Percentiles rank a stretch among this genome's conserved stretches.
Conservation (phyloP, 768 basidiomycete species). For the Russula brevipes region DNA sequence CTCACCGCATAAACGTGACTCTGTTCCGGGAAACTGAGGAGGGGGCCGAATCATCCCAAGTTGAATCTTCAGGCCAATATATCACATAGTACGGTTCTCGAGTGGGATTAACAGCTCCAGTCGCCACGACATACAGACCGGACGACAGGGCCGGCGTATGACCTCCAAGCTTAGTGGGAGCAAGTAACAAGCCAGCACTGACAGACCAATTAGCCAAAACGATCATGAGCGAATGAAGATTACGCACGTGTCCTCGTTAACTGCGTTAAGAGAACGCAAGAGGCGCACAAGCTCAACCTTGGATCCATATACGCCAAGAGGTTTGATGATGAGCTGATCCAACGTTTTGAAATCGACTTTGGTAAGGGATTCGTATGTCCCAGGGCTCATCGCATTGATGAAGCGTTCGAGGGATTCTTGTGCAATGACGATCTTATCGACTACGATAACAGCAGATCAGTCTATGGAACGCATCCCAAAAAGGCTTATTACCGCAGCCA, state of each 20-base stretch:
- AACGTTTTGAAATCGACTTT: constrained; percentile 31
- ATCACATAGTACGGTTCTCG: constrained; percentile 41
- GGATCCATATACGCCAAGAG: constrained; percentile 54
- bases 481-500: constrained; percentile 41
- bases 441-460: constrained; percentile 30
- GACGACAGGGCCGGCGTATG: neutral
- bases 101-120: neutral
- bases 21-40: constrained; percentile 47
- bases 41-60: constrained; percentile 50
- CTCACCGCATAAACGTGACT: constrained; percentile 57
- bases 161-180: neutral
- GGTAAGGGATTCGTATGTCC: constrained; percentile 44
- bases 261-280: constrained; percentile 33
- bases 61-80: constrained; percentile 58
- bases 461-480: neutral
- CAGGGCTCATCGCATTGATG: constrained; percentile 44
- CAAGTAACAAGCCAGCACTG: constrained; percentile 26
- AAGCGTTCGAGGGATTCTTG: constrained; percentile 45
- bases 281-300: constrained; percentile 47
- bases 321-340: constrained; percentile 43
- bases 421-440: constrained; percentile 58
- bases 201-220: constrained; percentile 27
- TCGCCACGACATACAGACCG: neutral
- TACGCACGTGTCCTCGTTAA: constrained; percentile 41
- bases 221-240: neutral